A percentile compares a stretch with the other conserved stretches of the same genome.
These are phyloP conservation scores for Babesia caballi DNA, from an alignment of 169 alveolate genomes.

Conservation along the genomic window DNA sequence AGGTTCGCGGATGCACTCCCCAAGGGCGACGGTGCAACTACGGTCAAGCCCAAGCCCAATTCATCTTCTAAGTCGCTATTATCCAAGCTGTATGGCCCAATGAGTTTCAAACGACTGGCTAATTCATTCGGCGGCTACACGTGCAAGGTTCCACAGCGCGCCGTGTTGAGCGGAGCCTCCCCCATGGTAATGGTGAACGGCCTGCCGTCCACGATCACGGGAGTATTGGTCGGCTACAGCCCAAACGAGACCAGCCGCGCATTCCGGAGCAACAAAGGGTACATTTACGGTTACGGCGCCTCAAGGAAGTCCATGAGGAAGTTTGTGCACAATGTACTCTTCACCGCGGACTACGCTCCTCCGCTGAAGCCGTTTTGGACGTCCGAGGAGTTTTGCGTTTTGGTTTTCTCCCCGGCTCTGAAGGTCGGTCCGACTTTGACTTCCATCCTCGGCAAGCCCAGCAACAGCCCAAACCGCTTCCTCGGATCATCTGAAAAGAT, in stretches of 20 bases:
- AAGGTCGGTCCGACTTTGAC: not conserved
- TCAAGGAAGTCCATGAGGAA: not conserved
- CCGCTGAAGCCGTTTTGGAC: constrained; percentile 1
- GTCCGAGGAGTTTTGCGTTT: constrained; percentile 17
- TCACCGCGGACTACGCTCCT: constrained; percentile 18
- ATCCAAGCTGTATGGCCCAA: not conserved
- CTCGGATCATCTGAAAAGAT: constrained; percentile 17
- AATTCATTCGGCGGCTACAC: not conserved
- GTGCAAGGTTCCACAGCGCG: not conserved
- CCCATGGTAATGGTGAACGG: constrained; percentile 11
- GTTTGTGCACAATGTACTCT: not conserved
- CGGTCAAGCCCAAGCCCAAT: not conserved
- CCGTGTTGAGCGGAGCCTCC: not conserved
- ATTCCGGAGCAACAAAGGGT: constrained; percentile 32
- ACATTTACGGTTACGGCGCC: constrained; percentile 5
- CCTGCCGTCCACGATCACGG: not conserved
- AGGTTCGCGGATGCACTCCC: not conserved
- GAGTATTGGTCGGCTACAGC: constrained; percentile 20
- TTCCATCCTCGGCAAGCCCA: not conserved
- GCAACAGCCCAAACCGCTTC: not conserved
- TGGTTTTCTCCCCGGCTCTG: constrained; percentile 20
- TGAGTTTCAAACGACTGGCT: not conserved
- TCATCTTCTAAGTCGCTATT: not conserved
- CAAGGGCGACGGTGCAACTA: not conserved
- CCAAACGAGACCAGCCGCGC: not conserved